Evolutionary conservation across 352 stramenopile genomes (phyloP).

Genomic region (Peronospora farinosa): DNA sequence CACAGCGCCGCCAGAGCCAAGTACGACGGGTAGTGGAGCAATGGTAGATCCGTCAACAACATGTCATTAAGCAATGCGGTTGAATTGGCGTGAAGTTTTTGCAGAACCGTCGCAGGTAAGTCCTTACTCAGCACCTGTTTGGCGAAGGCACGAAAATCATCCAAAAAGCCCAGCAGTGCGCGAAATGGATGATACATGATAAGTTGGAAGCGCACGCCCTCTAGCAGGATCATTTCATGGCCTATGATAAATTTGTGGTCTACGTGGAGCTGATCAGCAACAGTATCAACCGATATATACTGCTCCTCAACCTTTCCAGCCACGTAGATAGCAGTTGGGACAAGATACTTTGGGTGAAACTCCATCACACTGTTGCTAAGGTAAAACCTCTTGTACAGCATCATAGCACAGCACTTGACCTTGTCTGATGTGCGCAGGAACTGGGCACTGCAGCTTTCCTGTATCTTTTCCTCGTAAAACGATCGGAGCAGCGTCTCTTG

Average conservation of each 20-base stretch:
- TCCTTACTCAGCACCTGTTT: constrained; percentile 60
- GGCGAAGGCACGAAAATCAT: constrained; percentile 68
- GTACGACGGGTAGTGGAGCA: constrained; percentile 60
- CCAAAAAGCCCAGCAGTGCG: constrained; percentile 71
- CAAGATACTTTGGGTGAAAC: constrained; percentile 84
- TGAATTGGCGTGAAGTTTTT: constrained; percentile 75
- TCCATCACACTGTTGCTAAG: constrained; percentile 86
- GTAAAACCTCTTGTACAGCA: constrained; percentile 88
- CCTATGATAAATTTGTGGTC: constrained; percentile 84
- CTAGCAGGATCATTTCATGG: constrained; percentile 83
- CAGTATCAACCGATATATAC: constrained; percentile 83
- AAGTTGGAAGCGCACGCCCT: constrained; percentile 84
- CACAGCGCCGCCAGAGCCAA: constrained; percentile 62
- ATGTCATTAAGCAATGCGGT: constrained; percentile 70
- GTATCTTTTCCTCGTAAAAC: constrained; percentile 81
- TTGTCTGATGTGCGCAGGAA: constrained; percentile 83
- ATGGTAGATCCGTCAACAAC: constrained; percentile 62
- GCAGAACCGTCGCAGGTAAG: constrained; percentile 51
- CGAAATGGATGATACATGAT: constrained; percentile 88
- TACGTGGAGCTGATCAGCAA: constrained; percentile 75
- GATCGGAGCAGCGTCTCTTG: constrained; percentile 57
- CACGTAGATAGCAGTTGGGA: constrained; percentile 82
- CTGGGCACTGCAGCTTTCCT: constrained; percentile 77
- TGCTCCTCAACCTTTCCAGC: constrained; percentile 88
- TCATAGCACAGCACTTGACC: constrained; percentile 78